These are phyloP conservation scores for Neurospora cerealis DNA, from an alignment of 495 filamentous ascomycete genomes.

Conservation along the genomic window DNA sequence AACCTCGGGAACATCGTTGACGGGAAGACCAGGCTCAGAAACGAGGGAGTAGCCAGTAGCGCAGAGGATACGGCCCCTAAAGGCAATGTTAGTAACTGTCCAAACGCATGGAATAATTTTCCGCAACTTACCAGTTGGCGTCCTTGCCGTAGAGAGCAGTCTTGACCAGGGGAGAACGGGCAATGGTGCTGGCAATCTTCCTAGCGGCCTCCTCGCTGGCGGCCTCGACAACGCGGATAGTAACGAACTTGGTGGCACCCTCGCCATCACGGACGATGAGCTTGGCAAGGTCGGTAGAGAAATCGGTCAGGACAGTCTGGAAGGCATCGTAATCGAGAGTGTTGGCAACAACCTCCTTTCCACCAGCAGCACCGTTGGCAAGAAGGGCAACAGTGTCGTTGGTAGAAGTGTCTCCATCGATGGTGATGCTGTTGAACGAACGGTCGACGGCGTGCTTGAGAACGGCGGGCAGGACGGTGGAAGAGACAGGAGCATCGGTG, in stretches of 20 bases:
- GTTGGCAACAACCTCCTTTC: constrained; percentile 47
- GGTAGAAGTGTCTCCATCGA: constrained; percentile 93
- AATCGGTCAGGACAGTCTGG: constrained; percentile 57
- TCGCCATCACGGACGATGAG: constrained; percentile 94
- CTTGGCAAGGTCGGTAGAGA: constrained; percentile 77
- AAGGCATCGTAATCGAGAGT: constrained; percentile 58
- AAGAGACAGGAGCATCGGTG: constrained; percentile 78
- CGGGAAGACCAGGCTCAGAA: constrained; percentile 43
- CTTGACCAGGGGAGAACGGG: constrained; percentile 91
- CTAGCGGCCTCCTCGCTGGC: constrained; percentile 54
- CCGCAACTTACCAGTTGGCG: constrained; percentile 65
- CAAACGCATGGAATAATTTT: not conserved
- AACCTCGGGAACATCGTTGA: constrained; percentile 50
- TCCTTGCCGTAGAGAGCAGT: constrained; percentile 94
- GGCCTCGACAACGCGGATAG: constrained; percentile 70
- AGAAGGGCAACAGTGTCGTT: constrained; percentile 94
- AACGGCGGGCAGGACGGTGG: constrained; percentile 53
- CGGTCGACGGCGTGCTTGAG: constrained; percentile 68
- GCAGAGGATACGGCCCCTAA: constrained; percentile 77
- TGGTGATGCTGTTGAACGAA: constrained; percentile 94
- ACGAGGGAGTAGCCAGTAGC: constrained; percentile 85
- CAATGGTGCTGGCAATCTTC: constrained; percentile 75
- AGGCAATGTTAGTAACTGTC: constrained; percentile 2
- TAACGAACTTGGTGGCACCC: constrained; percentile 97
- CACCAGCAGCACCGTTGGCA: constrained; percentile 88